phyloP scores from a whole-genome alignment of 2,329 filamentous ascomycete species.

The Cordyceps javanica region DNA sequence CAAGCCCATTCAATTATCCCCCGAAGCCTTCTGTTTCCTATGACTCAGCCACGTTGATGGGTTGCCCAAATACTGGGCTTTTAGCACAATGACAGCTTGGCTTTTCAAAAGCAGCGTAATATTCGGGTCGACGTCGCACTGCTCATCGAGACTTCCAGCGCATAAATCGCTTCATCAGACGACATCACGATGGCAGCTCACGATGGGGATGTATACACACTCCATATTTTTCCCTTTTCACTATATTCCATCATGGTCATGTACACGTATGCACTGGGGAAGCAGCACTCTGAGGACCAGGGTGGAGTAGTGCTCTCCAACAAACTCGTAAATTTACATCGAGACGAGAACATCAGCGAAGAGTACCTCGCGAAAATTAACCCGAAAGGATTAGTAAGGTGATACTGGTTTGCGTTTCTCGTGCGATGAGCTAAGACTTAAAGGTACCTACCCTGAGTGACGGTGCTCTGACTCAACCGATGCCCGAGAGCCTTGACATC shows the following conservation, averaged over 20 bases:
- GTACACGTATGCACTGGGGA: conserved; percentile 5
- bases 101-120: too few relatives aligned
- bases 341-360: conserved; percentile 6
- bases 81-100: too few relatives aligned
- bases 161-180: not conserved
- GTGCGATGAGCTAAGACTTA: not conserved
- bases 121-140: too few relatives aligned
- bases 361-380: not conserved
- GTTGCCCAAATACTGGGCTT: too few relatives aligned
- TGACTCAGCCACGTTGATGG: too few relatives aligned
- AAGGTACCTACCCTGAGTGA: conserved; percentile 7
- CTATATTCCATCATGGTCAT: conserved; percentile 12
- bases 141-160: too few relatives aligned
- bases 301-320: not conserved
- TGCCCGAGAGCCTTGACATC: conserved; percentile 9
- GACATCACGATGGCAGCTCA: not conserved
- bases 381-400: conserved; percentile 3
- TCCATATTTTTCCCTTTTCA: conserved; percentile 11
- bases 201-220: not conserved
- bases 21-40: too few relatives aligned
- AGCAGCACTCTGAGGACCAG: not conserved
- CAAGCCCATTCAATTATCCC: too few relatives aligned
- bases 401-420: not conserved
- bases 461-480: not conserved
- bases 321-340: conserved; percentile 7